phyloP scores from a whole-genome alignment of 176 grass and related monocot species.

The Avena sativa region DNA sequence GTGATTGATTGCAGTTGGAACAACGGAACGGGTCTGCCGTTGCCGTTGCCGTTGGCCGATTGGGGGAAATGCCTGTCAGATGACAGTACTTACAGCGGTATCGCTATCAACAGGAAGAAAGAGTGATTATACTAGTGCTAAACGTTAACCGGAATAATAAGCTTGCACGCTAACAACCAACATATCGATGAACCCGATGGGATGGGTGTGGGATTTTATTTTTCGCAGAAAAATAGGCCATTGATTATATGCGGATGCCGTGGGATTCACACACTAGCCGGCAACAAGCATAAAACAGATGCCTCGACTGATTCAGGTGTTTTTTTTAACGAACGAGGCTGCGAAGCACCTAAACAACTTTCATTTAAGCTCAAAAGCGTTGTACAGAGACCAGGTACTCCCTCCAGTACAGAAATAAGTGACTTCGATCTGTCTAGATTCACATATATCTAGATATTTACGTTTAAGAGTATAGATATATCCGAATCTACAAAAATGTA shows the following conservation, averaged over 20 bases:
- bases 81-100: not conserved
- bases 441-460: too few relatives aligned
- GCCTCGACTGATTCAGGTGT: not conserved
- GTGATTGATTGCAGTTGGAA: slow-evolving; percentile 23
- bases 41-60: not conserved
- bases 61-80: not conserved
- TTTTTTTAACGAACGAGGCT: too few relatives aligned
- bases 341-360: too few relatives aligned
- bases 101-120: slow-evolving; percentile 12
- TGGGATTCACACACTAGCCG: not conserved
- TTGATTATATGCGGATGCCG: not conserved
- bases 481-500: too few relatives aligned
- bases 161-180: not conserved
- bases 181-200: slow-evolving; percentile 20
- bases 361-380: too few relatives aligned
- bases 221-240: not conserved
- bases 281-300: slow-evolving; percentile 4
- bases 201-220: not conserved
- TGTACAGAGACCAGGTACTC: too few relatives aligned
- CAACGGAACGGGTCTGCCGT: slow-evolving; percentile 39
- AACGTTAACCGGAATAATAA: not conserved
- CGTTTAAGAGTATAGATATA: too few relatives aligned
- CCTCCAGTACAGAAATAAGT: too few relatives aligned
- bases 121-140: not conserved
- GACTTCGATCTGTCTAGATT: too few relatives aligned